Conservation (phyloP, 2,329 filamentous ascomycete genomes). For the Monosporascus sp. region DNA sequence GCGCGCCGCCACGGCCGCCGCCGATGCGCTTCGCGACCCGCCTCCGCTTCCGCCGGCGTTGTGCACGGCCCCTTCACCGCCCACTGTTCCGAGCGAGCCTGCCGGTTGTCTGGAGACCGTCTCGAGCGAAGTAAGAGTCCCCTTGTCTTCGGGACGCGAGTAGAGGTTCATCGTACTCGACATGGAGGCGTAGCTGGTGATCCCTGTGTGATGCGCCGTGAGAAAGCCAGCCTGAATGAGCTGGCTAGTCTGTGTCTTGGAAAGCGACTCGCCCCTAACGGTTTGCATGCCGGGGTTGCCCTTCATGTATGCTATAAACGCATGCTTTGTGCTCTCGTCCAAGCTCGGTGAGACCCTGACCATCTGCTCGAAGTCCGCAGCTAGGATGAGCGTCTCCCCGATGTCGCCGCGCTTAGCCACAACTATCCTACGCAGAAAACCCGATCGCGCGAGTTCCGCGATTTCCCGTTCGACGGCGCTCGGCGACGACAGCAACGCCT, state of each 20-base stretch:
- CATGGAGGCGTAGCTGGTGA: slow-evolving; percentile 26
- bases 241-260: slow-evolving; percentile 29
- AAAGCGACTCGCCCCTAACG: slow-evolving; percentile 27
- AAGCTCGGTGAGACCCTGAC: slow-evolving; percentile 32
- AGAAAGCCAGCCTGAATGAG: slow-evolving; percentile 65
- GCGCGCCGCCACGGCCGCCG: slow-evolving; percentile 12
- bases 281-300: slow-evolving; percentile 43
- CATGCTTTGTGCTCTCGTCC: slow-evolving; percentile 38
- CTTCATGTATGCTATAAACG: slow-evolving; percentile 48
- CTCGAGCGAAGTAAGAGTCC: slow-evolving; percentile 55
- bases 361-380: slow-evolving; percentile 48
- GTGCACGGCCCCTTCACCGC: slow-evolving; percentile 61
- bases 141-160: slow-evolving; percentile 47
- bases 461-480: slow-evolving; percentile 64
- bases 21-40: slow-evolving; percentile 37
- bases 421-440: slow-evolving; percentile 55
- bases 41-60: slow-evolving; percentile 51
- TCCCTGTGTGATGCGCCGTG: slow-evolving; percentile 40
- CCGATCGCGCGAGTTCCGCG: slow-evolving; percentile 51
- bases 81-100: slow-evolving; percentile 63
- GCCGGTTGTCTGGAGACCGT: slow-evolving; percentile 61
- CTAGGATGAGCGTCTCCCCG: slow-evolving; percentile 61
- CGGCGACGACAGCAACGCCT: slow-evolving; percentile 56
- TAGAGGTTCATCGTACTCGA: slow-evolving; percentile 33
- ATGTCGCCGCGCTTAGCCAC: slow-evolving; percentile 56